Evolutionary conservation across 192 early-diverging fungal genomes (phyloP).

Genomic region (Backusella sp.): DNA sequence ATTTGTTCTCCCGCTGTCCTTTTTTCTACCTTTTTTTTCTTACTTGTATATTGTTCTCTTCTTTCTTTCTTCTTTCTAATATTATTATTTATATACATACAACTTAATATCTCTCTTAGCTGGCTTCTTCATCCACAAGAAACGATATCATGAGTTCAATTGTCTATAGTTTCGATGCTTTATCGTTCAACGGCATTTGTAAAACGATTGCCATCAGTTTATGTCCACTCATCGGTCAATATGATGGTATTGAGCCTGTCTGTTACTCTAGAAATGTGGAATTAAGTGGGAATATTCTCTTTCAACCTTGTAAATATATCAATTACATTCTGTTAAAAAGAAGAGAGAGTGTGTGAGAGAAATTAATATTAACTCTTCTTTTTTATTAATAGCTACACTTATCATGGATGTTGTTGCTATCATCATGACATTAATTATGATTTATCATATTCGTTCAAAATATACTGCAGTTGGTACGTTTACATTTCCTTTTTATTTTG

Average conservation of each 20-base stretch:
- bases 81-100: background rate
- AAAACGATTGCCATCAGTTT: constrained; percentile 76
- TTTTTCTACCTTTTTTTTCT: background rate
- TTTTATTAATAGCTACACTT: constrained; percentile 65
- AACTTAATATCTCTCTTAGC: background rate
- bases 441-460: constrained; percentile 96
- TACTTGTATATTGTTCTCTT: background rate
- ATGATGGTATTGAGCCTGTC: constrained; percentile 73
- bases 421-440: constrained; percentile 98
- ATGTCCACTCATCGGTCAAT: constrained; percentile 85
- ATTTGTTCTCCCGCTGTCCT: background rate
- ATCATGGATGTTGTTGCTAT: constrained; percentile 91
- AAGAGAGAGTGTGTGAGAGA: background rate
- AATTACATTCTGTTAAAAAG: background rate
- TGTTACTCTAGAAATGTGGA: constrained; percentile 98
- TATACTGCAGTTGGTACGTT: constrained; percentile 95
- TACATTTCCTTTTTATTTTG: background rate
- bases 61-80: background rate
- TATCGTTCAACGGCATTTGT: constrained; percentile 91
- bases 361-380: background rate
- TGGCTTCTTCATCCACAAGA: background rate
- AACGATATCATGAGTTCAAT: constrained; percentile 24
- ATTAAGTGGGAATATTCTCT: constrained; percentile 80
- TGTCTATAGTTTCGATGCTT: constrained; percentile 53
- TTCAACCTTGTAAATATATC: constrained; percentile 72